Conservation (phyloP, 2,329 filamentous ascomycete species). For the Karstenula rhodostoma region DNA sequence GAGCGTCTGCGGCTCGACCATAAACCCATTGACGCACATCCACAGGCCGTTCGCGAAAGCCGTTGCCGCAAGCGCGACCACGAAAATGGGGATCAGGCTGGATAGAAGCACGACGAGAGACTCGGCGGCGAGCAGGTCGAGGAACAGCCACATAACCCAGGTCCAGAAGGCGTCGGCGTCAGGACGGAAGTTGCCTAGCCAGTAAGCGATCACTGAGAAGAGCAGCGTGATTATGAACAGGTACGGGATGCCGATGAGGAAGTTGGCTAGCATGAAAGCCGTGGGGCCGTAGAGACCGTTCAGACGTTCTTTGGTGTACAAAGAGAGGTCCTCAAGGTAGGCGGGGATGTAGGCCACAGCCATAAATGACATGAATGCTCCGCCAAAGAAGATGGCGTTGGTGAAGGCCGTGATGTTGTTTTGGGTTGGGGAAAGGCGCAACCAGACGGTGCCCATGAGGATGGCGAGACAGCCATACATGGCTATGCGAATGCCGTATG, state of each 20-base stretch:
- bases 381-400: slow-evolving; percentile 74
- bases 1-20: slow-evolving; percentile 74
- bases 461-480: slow-evolving; percentile 85
- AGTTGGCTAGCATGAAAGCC: slow-evolving; percentile 79
- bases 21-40: slow-evolving; percentile 87
- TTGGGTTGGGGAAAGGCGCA: slow-evolving; percentile 73
- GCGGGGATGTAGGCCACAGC: slow-evolving; percentile 81
- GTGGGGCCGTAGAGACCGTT: slow-evolving; percentile 83
- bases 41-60: slow-evolving; percentile 89
- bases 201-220: slow-evolving; percentile 80
- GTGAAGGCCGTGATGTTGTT: slow-evolving; percentile 80
- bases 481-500: slow-evolving; percentile 80
- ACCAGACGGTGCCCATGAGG: slow-evolving; percentile 89
- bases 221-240: slow-evolving; percentile 79
- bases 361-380: slow-evolving; percentile 63
- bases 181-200: slow-evolving; percentile 78
- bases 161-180: slow-evolving; percentile 73
- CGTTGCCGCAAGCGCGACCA: slow-evolving; percentile 78
- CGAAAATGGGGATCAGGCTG: slow-evolving; percentile 78
- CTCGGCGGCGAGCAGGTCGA: slow-evolving; percentile 83
- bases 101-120: slow-evolving; percentile 81
- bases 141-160: slow-evolving; percentile 84
- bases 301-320: slow-evolving; percentile 77
- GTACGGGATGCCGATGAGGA: slow-evolving; percentile 81
- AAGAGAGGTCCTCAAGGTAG: slow-evolving; percentile 79